Evolutionary conservation across 2,329 filamentous ascomycete species (phyloP).

Genomic region (Aspergillus alliaceus): DNA sequence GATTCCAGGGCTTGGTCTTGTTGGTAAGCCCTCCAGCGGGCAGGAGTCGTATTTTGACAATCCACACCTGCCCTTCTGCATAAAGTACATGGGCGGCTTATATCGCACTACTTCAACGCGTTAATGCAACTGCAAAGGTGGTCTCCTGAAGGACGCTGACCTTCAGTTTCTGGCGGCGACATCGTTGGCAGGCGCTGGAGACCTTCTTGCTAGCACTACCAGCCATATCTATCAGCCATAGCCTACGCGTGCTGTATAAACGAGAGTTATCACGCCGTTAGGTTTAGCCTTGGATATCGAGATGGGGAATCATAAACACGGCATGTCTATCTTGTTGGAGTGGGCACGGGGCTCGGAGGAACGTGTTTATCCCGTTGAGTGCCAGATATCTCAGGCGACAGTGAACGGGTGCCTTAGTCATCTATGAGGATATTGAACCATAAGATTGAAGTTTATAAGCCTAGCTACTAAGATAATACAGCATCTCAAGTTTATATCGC

Average conservation of each 20-base stretch:
- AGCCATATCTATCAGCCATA: neutral
- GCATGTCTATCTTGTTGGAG: too few species aligned
- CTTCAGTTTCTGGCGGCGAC: slow-evolving; percentile 29
- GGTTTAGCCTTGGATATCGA: neutral
- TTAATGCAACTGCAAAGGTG: neutral
- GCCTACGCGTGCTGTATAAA: neutral
- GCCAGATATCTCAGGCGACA: neutral
- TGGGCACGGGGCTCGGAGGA: neutral
- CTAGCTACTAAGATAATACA: too few species aligned
- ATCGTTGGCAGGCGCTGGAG: slow-evolving; percentile 25
- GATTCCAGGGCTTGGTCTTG: neutral
- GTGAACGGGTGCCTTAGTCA: neutral
- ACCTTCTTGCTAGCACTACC: slow-evolving; percentile 8
- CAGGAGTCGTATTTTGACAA: slow-evolving; percentile 11
- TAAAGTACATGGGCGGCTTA: slow-evolving; percentile 33
- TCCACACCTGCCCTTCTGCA: slow-evolving; percentile 25
- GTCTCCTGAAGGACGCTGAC: slow-evolving; percentile 3
- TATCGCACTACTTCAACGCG: slow-evolving; percentile 22
- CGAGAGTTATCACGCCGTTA: neutral
- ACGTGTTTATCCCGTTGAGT: neutral
- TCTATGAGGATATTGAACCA: neutral
- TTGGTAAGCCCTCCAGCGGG: slow-evolving; percentile 6
- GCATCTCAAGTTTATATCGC: too few species aligned
- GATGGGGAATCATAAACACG: too few species aligned
- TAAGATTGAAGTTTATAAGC: too few species aligned